Conservation (phyloP, 1,284 basidiomycete genomes). For the Coniferiporia sulphurascens region DNA sequence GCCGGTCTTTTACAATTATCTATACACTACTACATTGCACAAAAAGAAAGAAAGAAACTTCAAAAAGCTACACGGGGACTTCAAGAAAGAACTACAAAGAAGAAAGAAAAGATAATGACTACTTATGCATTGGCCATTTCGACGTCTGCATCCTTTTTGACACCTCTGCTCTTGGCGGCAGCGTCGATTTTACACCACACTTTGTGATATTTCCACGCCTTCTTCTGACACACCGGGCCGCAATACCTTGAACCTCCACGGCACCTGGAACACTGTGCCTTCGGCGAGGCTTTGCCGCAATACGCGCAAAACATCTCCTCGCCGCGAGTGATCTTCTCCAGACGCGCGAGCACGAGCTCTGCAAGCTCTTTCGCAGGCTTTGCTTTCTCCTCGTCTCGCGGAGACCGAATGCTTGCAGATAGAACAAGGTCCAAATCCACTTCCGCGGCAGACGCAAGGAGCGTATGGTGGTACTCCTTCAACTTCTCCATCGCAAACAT, state of each 20-base stretch:
- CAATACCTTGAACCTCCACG: constrained; percentile 6
- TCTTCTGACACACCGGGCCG: constrained; percentile 3
- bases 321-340: constrained; percentile 2
- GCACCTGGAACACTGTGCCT: constrained; percentile 9
- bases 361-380: constrained; percentile 5
- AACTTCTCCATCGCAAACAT: constrained; percentile 2
- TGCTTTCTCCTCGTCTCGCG: not conserved
- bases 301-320: constrained; percentile 9
- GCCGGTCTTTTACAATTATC: not conserved
- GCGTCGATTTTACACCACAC: constrained; percentile 14
- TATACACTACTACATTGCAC: not conserved
- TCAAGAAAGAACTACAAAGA: not conserved
- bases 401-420: constrained; percentile 1
- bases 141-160: not conserved
- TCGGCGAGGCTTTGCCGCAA: constrained; percentile 10
- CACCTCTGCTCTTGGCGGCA: not conserved
- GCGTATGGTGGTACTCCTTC: constrained; percentile 1
- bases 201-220: constrained; percentile 15
- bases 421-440: not conserved
- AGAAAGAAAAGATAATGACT: not conserved
- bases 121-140: not conserved
- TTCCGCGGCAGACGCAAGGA: not conserved
- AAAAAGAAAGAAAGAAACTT: not conserved
- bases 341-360: constrained; percentile 3
- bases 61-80: not conserved